A percentile compares a stretch with the other conserved stretches of the same genome.
These are phyloP conservation scores for Sporothrix sp. DNA, from an alignment of 2,329 filamentous ascomycete species.

Conservation along the genomic window DNA sequence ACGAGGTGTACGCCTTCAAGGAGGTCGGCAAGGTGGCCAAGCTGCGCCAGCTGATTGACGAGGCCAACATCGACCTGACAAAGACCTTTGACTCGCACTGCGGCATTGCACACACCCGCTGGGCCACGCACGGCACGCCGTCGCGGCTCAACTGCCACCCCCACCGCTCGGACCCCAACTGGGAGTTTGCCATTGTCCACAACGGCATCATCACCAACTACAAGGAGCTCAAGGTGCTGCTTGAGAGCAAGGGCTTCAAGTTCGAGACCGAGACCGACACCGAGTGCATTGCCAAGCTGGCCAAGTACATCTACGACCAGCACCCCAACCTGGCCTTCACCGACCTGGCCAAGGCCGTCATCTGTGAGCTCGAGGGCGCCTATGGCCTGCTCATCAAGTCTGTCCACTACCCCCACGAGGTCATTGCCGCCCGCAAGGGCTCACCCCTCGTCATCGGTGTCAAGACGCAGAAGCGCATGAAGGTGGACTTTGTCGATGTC, in stretches of 20 bases:
- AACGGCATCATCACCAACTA: conserved; percentile 99
- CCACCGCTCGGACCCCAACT: conserved; percentile 87
- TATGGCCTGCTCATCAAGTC: conserved; percentile 98
- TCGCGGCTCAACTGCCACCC: conserved; percentile 96
- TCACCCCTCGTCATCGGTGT: conserved; percentile 96
- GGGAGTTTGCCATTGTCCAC: conserved; percentile 97
- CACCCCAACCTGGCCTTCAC: conserved; percentile 94
- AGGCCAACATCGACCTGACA: conserved; percentile 70
- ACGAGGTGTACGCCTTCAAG: conserved; percentile 95
- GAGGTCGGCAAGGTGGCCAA: conserved; percentile 99
- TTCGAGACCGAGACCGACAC: conserved; percentile 99
- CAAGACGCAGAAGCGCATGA: conserved; percentile 97
- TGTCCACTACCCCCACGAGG: conserved; percentile 95
- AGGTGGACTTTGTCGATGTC: conserved; percentile 99
- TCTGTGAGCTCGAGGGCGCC: conserved; percentile 95
- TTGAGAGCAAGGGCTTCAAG: conserved; percentile 89
- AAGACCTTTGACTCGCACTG: conserved; percentile 97
- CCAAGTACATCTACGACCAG: conserved; percentile 95
- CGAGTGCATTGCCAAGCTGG: conserved; percentile 97
- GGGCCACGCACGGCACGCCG: conserved; percentile 94
- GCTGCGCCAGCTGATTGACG: conserved; percentile 84
- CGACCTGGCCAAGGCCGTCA: conserved; percentile 91
- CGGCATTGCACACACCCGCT: conserved; percentile 96
- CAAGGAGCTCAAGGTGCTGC: conserved; percentile 94
- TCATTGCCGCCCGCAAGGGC: conserved; percentile 96